Evolutionary conservation across 768 basidiomycete species (phyloP), one percentile per base, ranked within the genome.

Genomic region (Amanita subjunquillea): DNA sequence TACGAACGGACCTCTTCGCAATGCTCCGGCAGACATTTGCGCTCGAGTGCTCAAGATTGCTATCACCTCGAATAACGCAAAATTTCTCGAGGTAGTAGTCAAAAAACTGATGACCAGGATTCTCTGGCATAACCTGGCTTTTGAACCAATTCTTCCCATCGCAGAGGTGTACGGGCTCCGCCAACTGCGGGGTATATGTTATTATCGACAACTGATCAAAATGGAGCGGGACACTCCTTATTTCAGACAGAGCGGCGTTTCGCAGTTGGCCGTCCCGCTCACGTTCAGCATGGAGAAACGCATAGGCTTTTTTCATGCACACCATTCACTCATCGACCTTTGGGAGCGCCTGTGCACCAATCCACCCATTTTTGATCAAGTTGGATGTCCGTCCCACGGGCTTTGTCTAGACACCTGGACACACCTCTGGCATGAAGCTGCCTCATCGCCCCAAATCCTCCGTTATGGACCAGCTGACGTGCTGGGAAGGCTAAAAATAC

Each of bases 241-340:
- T 55, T 43, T 42, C 36, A 36, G 29, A 20, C 23, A 48, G 56
- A 66, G 52, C 60, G 66, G 40, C 59, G 67, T 55, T 61, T 70
- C 55, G 2, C 63, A 60, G 25, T 60, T 60, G 6, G 54, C 58
- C 17, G 67, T 70, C 44, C 66, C 67, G 6, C 56, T 57, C n/a
- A 59, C 58, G 10, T 64, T 66, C 50, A 60, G 61, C 51, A 50
- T 63, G 5, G 71, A 71, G 48, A 64, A 60, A 54, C 76, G 75
- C 37, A 67, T 75, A 63, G 72, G 74, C 38, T 71, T 84, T 41
- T 67, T 84, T 13, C 69, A 74, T 17, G 85, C 85, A 2, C 79
- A 80, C 55, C 65, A 75, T 49, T 76, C 77, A 20, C 73, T 87
- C 37, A 67, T 76, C 20, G 66, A 64, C 45, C 63, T 75, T 17